Percentiles rank a stretch among this genome's conserved stretches.
Evolutionary conservation across 108 stramenopile species (phyloP).

Genomic region (Cylindrotheca fusiformis): DNA sequence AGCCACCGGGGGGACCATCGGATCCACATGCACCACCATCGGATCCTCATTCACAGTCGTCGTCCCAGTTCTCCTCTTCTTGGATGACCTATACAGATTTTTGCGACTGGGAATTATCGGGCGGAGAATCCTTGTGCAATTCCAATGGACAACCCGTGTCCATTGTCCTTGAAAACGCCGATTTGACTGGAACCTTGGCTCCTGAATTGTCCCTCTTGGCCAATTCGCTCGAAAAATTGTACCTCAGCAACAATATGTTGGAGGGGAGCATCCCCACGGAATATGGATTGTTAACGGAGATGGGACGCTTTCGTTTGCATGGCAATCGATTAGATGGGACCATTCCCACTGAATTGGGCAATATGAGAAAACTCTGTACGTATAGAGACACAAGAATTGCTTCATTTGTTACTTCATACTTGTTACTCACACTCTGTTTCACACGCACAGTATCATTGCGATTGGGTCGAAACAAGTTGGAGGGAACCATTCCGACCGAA

Average conservation of each 20-base stretch:
- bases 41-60: too few species aligned
- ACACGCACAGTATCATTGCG: not conserved
- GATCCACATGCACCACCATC: too few species aligned
- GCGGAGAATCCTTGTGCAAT: not conserved
- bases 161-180: not conserved
- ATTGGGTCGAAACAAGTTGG: constrained; percentile 8
- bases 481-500: constrained; percentile 6
- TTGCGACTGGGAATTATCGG: not conserved
- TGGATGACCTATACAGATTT: not conserved
- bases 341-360: constrained; percentile 1
- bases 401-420: not conserved
- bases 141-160: not conserved
- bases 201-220: not conserved
- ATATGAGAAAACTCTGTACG: not conserved
- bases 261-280: not conserved
- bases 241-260: not conserved
- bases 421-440: not conserved
- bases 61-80: too few species aligned
- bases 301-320: not conserved
- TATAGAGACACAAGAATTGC: not conserved
- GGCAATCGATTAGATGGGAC: not conserved
- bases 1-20: too few species aligned
- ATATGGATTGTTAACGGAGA: not conserved
- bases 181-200: not conserved
- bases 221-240: not conserved